Conservation (phyloP, 2,329 filamentous ascomycete species). For the Gremmenia infestans region DNA sequence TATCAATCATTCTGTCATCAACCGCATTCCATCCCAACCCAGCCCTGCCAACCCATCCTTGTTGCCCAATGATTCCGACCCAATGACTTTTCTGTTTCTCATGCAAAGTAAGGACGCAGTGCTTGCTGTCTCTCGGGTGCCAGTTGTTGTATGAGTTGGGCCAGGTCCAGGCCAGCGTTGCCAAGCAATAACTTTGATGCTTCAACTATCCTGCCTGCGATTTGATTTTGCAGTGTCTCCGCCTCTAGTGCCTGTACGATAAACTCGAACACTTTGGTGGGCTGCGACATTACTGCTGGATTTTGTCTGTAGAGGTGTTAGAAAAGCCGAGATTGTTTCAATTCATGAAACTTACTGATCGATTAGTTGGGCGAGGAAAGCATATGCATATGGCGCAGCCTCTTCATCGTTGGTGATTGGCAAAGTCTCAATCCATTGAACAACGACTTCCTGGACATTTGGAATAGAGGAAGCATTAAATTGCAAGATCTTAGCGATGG, state of each 20-base stretch:
- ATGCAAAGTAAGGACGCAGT: constrained; percentile 75
- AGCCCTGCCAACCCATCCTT: constrained; percentile 4
- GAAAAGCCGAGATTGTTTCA: background rate
- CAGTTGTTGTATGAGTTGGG: constrained; percentile 69
- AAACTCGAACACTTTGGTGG: constrained; percentile 75
- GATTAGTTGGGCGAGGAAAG: constrained; percentile 85
- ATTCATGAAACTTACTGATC: constrained; percentile 68
- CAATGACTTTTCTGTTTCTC: constrained; percentile 23
- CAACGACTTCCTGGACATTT: constrained; percentile 69
- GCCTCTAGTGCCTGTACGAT: constrained; percentile 87
- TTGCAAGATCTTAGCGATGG: constrained; percentile 94
- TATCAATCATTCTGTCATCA: constrained; percentile 21
- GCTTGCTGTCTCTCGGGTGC: constrained; percentile 74
- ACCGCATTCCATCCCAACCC: constrained; percentile 15
- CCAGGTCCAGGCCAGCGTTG: constrained; percentile 68
- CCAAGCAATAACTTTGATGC: constrained; percentile 75
- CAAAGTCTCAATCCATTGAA: constrained; percentile 86
- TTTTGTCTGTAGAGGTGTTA: constrained; percentile 62
- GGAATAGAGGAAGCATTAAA: constrained; percentile 75
- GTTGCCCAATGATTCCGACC: background rate
- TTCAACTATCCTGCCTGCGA: constrained; percentile 68
- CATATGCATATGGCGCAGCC: constrained; percentile 92
- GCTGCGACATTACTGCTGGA: constrained; percentile 70
- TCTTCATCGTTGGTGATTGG: constrained; percentile 95
- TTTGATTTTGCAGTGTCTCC: constrained; percentile 82